Conservation (phyloP, 495 filamentous ascomycete species). For the Penicillium soppii region DNA sequence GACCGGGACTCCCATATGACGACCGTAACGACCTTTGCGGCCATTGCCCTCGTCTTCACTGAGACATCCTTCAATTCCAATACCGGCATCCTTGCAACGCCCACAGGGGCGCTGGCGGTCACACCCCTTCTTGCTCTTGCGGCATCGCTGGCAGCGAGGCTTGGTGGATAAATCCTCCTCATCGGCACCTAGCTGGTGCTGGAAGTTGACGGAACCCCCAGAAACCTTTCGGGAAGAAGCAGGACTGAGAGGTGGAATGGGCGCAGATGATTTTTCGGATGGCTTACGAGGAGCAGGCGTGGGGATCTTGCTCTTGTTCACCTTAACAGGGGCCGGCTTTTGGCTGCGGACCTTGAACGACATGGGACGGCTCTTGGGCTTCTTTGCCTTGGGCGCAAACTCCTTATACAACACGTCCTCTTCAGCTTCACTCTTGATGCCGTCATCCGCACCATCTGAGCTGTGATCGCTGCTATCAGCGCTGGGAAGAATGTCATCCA, state of each 20-base stretch:
- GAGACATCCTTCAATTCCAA: constrained; percentile 86
- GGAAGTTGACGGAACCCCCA: constrained; percentile 64
- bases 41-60: constrained; percentile 97
- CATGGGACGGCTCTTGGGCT: constrained; percentile 40
- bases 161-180: constrained; percentile 90
- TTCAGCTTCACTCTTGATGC: constrained; percentile 54
- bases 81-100: constrained; percentile 92
- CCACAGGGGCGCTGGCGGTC: constrained; percentile 94
- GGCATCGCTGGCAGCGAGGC: constrained; percentile 95
- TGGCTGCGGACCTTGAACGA: constrained; percentile 34
- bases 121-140: constrained; percentile 99
- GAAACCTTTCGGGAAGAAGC: constrained; percentile 74
- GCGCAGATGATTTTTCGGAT: constrained; percentile 49
- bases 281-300: constrained; percentile 47
- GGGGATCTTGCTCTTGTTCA: constrained; percentile 40
- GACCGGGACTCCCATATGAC: constrained; percentile 93
- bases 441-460: constrained; percentile 55
- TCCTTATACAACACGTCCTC: constrained; percentile 45
- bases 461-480: constrained; percentile 73
- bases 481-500: constrained; percentile 62
- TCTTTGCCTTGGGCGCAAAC: constrained; percentile 44
- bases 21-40: constrained; percentile 91
- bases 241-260: constrained; percentile 47
- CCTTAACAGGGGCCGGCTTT: constrained; percentile 41
- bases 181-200: constrained; percentile 71